Base-by-base conservation (phyloP, 2,329 filamentous ascomycete species). In the Penicillium sp. region DNA sequence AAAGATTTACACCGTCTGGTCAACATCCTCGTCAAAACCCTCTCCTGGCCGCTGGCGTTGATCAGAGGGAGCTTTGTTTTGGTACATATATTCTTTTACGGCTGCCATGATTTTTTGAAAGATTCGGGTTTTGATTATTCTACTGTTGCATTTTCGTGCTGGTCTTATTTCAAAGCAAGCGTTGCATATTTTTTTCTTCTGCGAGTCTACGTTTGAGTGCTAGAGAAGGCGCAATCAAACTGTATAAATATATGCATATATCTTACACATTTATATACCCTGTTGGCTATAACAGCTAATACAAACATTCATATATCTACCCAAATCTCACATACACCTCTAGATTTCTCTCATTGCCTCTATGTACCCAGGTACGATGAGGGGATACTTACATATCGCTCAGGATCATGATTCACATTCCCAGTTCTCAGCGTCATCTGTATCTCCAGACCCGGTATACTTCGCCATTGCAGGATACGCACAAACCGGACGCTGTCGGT, bases 1-100 rank as follows among this genome's bases (percentile, higher is more conserved):
- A 42, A 58, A 54, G 30, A 46, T 58, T 28, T 58, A 50, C 43
- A 58, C 56, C 16, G 56, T 58, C 11, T 58, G 56, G 56, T 54
- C 56, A 5, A 58, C 56, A 8, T 54, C 56, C 12, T 45, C 51
- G n/a, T 23, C 56, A 12, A 58, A 58, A 18, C 56, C 56, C 21
- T 50, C 56, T 40, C 33, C 45, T 42, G 56, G 56, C 28, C 56
- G 56, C 26, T 58, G 56, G 56, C 56, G 56, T 26, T 53, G 26
- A 58, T 43, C 5, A 28, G 4, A 21, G 26, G 6, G 26, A 5
- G 40, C 18, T 43, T 40, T 9, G 18, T 7, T 40, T 23, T 23
- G 43, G 16, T 46, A 46, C 24, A 46, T 11, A 46, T 46, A 46
- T 23, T 46, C 43, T 14, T 46, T 14, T 35, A n/a, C 26, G 18